Conservation (phyloP, 2,329 filamentous ascomycete genomes). For the Didymella keratinophila region DNA sequence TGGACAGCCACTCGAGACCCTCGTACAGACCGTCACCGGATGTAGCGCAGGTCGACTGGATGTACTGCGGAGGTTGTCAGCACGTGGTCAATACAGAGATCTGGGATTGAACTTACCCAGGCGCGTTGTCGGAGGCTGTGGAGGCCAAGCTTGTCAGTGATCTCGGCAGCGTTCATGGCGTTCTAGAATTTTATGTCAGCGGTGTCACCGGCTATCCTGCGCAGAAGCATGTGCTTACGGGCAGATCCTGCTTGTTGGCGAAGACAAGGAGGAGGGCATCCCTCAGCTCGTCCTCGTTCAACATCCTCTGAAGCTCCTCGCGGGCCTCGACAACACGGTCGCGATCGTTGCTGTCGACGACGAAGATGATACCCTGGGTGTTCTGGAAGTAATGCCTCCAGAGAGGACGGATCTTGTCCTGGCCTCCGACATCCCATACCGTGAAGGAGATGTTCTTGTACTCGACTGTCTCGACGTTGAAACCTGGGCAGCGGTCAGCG, state of each 20-base stretch:
- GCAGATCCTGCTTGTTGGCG: conserved; percentile 98
- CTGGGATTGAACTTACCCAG: conserved; percentile 76
- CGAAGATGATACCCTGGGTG: conserved; percentile 97
- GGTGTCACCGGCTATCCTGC: neutral
- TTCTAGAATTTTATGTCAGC: conserved; percentile 67
- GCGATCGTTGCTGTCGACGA: conserved; percentile 94
- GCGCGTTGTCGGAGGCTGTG: conserved; percentile 98
- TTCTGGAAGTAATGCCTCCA: conserved; percentile 98
- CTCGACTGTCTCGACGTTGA: conserved; percentile 98
- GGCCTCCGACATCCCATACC: conserved; percentile 97
- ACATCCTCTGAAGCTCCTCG: conserved; percentile 94
- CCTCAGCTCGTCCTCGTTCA: conserved; percentile 98
- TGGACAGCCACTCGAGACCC: conserved; percentile 77
- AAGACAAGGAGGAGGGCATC: conserved; percentile 94
- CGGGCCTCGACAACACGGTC: conserved; percentile 91
- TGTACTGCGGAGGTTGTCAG: conserved; percentile 69
- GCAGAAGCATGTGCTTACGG: conserved; percentile 62
- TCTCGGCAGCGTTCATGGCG: conserved; percentile 99
- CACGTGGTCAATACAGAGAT: conserved; percentile 8
- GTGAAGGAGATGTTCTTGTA: conserved; percentile 99
- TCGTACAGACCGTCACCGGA: conserved; percentile 99
- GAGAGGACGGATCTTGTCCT: conserved; percentile 97
- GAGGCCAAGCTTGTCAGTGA: conserved; percentile 99
- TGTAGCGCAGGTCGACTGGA: conserved; percentile 99
- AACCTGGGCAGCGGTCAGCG: conserved; percentile 61